Conservation (phyloP, 805 yeast species). For the Candida coleopterorum region DNA sequence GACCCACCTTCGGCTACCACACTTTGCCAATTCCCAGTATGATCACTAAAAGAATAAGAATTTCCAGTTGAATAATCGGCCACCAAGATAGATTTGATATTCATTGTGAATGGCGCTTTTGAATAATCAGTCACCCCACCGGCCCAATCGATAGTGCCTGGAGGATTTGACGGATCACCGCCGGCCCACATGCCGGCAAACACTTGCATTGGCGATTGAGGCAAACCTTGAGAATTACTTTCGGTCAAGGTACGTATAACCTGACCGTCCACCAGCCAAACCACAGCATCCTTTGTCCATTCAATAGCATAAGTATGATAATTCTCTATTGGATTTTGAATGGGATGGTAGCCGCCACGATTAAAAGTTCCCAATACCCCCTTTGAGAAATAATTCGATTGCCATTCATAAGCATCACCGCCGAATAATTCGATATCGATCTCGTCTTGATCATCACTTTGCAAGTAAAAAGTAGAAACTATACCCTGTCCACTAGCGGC, state of each 20-base stretch:
- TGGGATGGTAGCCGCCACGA: constrained; percentile 69
- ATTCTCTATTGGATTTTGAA: constrained; percentile 49
- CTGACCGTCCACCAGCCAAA: constrained; percentile 71
- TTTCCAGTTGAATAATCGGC: constrained; percentile 66
- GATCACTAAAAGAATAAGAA: constrained; percentile 50
- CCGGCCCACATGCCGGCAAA: constrained; percentile 78
- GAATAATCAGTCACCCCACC: constrained; percentile 69
- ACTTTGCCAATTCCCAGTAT: constrained; percentile 56
- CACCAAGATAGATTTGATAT: constrained; percentile 54
- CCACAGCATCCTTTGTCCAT: constrained; percentile 64
- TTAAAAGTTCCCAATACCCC: constrained; percentile 75
- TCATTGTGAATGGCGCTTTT: constrained; percentile 65
- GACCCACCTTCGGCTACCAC: constrained; percentile 54
- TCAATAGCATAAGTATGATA: constrained; percentile 80
- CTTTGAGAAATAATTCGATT: constrained; percentile 75
- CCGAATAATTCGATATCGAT: constrained; percentile 88
- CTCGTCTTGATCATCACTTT: constrained; percentile 83
- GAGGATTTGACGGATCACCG: constrained; percentile 61
- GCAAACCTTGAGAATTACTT: constrained; percentile 62
- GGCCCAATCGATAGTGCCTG: constrained; percentile 79
- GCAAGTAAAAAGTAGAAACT: constrained; percentile 75
- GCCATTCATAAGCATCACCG: constrained; percentile 68
- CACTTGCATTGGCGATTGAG: constrained; percentile 84
- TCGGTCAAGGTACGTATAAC: constrained; percentile 61
- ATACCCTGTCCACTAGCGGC: constrained; percentile 79